A percentile compares a stretch with the other conserved stretches of the same genome.
These are phyloP conservation scores for Saccharomycopsis olivae DNA, from an alignment of 805 yeast genomes.

Conservation along the genomic window DNA sequence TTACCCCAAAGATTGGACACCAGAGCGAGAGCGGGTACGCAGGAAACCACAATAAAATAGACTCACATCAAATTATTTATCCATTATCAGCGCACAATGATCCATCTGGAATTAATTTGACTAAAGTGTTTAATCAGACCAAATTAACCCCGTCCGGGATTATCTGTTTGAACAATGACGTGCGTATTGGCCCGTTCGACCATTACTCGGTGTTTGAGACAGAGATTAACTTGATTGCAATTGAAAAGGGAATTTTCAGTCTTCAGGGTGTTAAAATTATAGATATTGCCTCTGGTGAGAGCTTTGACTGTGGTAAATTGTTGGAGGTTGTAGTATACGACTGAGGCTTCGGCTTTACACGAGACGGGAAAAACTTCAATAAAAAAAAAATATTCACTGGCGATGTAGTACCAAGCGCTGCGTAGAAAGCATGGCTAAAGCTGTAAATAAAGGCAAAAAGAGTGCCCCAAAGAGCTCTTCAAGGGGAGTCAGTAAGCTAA, in stretches of 20 bases:
- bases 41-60: slow-evolving; percentile 10
- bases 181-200: slow-evolving; percentile 51
- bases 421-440: slow-evolving; percentile 4
- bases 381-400: neutral
- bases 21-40: slow-evolving; percentile 1
- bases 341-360: too few relatives aligned
- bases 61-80: slow-evolving; percentile 14
- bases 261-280: slow-evolving; percentile 55
- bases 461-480: neutral
- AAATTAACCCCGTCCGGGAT: slow-evolving; percentile 44
- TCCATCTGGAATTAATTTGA: slow-evolving; percentile 20
- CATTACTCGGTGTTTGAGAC: slow-evolving; percentile 56
- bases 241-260: slow-evolving; percentile 53
- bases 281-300: slow-evolving; percentile 55
- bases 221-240: slow-evolving; percentile 47
- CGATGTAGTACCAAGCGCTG: too few relatives aligned
- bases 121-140: slow-evolving; percentile 28
- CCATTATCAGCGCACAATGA: slow-evolving; percentile 8
- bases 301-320: slow-evolving; percentile 58
- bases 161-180: slow-evolving; percentile 53
- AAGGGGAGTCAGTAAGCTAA: too few relatives aligned
- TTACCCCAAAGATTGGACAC: slow-evolving; percentile 20
- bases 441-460: neutral
- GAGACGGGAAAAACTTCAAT: neutral
- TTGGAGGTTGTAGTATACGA: slow-evolving; percentile 52